Evolutionary conservation across 2,329 filamentous ascomycete genomes (phyloP), one percentile per base, ranked within the genome.

Genomic region (Sporothrix humicola): DNA sequence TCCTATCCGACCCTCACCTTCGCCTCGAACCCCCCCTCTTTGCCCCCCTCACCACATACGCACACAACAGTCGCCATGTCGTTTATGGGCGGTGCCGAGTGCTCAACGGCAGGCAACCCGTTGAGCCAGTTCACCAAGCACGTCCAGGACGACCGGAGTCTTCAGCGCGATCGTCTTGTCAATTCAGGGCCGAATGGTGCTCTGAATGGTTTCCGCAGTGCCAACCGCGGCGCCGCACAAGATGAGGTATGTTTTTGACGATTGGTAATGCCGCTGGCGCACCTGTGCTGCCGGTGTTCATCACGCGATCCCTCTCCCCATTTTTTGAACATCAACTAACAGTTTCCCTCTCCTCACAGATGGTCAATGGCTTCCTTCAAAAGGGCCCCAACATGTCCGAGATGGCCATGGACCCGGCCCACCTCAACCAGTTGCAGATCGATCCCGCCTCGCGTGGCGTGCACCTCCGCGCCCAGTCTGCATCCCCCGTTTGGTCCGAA

Each of bases 111-210:
- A 77, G 94, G 92, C 80, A 99, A 99, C 83, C 96, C 97, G 73
- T 90, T 99, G 79, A 95, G 93, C 81, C 96, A 98, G 86, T 97
- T 99, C 82, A 94, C 95, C 77, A 99, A 99, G 84, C 95, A 98
- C 83, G 93, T 96, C 73, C 93, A 97, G 81, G 94, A 97, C 87
- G 96, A 99, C 85, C 97, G 95, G 84, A 96, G 93, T 73, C 86
- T 98, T 73, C 96, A 98, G 84, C 89, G 95, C 79, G 96, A 99
- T 82, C 90, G 96, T 74, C 86, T 98, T 75, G 91, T 93, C 74
- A 93, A 93, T 76, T 87, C 91, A 77, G 91, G 90, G 0, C 91
- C 93, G 0, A 90, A 88, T 59, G 91, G 88, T 8, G 85, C 92
- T 79, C 87, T 93, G 79, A 92, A 93, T 80, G 89, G 92, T 79